phyloP scores from a whole-genome alignment of 805 yeast genomes.

The Scheffersomyces lignosus region DNA sequence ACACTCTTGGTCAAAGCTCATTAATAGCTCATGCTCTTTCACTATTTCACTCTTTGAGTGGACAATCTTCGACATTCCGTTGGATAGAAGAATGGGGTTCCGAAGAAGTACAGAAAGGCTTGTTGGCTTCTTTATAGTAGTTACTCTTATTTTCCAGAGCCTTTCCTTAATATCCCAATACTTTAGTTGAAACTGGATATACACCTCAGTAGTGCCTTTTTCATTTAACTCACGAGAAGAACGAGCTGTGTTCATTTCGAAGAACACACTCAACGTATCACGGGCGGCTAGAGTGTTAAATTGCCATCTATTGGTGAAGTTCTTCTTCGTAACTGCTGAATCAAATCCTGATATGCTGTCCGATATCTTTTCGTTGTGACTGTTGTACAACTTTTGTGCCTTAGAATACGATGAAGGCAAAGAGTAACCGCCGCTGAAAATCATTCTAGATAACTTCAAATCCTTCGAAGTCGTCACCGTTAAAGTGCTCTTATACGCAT shows the following conservation, averaged over 20 bases:
- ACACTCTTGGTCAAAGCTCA: slow-evolving; percentile 32
- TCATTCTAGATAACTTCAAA: slow-evolving; percentile 30
- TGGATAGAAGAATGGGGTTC: slow-evolving; percentile 13
- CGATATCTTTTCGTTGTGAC: slow-evolving; percentile 31
- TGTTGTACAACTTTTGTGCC: slow-evolving; percentile 15
- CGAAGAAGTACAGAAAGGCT: slow-evolving; percentile 20
- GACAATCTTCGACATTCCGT: slow-evolving; percentile 13
- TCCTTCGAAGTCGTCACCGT: slow-evolving; percentile 31
- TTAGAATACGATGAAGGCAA: slow-evolving; percentile 32
- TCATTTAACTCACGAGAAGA: slow-evolving; percentile 18
- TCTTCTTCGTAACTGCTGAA: slow-evolving; percentile 27
- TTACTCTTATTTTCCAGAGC: slow-evolving; percentile 27
- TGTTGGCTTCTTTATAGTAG: slow-evolving; percentile 30
- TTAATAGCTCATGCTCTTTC: slow-evolving; percentile 25
- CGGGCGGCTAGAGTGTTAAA: slow-evolving; percentile 20
- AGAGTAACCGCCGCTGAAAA: slow-evolving; percentile 30
- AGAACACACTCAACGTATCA: slow-evolving; percentile 29
- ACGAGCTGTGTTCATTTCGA: slow-evolving; percentile 32
- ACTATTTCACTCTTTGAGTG: slow-evolving; percentile 20
- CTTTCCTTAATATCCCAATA: slow-evolving; percentile 22
- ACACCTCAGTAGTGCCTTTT: slow-evolving; percentile 21
- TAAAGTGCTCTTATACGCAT: slow-evolving; percentile 14
- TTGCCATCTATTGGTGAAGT: slow-evolving; percentile 41
- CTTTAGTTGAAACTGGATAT: slow-evolving; percentile 33
- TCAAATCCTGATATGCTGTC: slow-evolving; percentile 34